These are phyloP conservation scores for Coniferiporia sulphurascens DNA, from an alignment of 1,284 basidiomycete species.

Conservation along the genomic window DNA sequence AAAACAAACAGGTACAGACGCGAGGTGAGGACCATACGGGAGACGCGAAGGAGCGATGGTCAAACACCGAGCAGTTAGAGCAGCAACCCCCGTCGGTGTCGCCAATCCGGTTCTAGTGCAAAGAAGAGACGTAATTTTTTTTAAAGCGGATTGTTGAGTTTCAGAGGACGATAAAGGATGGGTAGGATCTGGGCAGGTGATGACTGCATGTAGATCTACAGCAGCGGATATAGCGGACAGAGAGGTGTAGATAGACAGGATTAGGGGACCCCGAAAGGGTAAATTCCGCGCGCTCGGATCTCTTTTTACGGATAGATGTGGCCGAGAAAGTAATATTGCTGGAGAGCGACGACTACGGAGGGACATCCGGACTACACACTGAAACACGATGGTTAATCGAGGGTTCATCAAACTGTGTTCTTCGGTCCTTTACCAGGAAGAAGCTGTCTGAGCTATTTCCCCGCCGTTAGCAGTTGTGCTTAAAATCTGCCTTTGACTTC, in stretches of 20 bases:
- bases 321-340: no score
- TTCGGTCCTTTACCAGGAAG: not conserved
- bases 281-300: not conserved
- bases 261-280: conserved; percentile 9
- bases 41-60: not conserved
- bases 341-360: no score
- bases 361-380: no score
- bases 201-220: conserved; percentile 4
- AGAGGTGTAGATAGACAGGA: not conserved
- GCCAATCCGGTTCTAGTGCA: not conserved
- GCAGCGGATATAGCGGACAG: conserved; percentile 11
- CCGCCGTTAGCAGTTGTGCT: not conserved
- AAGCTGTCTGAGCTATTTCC: not conserved
- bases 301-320: not conserved
- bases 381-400: not conserved
- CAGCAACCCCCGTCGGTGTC: not conserved
- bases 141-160: not conserved
- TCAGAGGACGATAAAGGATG: not conserved
- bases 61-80: not conserved
- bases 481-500: not conserved
- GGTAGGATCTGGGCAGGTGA: not conserved
- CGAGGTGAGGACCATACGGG: not conserved
- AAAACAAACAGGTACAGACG: no score
- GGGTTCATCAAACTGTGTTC: not conserved
- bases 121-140: not conserved